Conservation (phyloP, 148 eudicot genomes). For the Chenopodium suecicum region DNA sequence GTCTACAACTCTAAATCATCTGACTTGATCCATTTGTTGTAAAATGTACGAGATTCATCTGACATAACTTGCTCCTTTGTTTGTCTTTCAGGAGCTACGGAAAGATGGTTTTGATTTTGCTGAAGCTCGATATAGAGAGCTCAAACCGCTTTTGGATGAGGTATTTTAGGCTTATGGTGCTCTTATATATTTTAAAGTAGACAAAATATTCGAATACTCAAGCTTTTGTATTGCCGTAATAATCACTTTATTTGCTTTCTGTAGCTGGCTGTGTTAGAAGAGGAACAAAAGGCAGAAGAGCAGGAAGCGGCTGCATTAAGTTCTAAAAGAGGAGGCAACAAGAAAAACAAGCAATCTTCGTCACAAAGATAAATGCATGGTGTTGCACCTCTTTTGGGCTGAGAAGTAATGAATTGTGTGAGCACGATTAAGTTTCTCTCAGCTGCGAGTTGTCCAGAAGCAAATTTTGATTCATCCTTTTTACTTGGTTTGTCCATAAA, state of each 20-base stretch:
- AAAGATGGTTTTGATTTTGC: conserved; percentile 99
- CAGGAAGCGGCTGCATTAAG: conserved; percentile 69
- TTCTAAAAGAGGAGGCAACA: conserved; percentile 61
- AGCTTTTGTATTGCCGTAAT: not conserved
- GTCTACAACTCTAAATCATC: not conserved
- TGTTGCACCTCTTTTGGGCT: not conserved
- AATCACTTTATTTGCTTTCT: not conserved
- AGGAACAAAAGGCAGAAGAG: conserved; percentile 95
- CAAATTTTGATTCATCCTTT: conserved; percentile 21
- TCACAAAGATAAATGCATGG: conserved; percentile 31
- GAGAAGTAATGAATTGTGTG: too few relatives aligned
- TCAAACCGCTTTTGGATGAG: conserved; percentile 97
- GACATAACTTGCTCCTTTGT: not conserved
- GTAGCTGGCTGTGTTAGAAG: conserved; percentile 84
- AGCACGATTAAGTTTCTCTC: not conserved
- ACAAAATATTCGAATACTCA: not conserved
- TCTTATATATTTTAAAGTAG: not conserved
- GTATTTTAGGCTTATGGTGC: conserved; percentile 24
- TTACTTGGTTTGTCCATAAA: not conserved
- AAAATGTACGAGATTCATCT: not conserved
- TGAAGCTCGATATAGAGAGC: conserved; percentile 85
- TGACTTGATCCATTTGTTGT: too few relatives aligned
- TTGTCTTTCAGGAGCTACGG: conserved; percentile 70
- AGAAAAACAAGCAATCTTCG: conserved; percentile 57
- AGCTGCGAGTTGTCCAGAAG: not conserved